Conservation (phyloP, 2,329 filamentous ascomycete genomes). For the Tricladium varicosporioides region DNA sequence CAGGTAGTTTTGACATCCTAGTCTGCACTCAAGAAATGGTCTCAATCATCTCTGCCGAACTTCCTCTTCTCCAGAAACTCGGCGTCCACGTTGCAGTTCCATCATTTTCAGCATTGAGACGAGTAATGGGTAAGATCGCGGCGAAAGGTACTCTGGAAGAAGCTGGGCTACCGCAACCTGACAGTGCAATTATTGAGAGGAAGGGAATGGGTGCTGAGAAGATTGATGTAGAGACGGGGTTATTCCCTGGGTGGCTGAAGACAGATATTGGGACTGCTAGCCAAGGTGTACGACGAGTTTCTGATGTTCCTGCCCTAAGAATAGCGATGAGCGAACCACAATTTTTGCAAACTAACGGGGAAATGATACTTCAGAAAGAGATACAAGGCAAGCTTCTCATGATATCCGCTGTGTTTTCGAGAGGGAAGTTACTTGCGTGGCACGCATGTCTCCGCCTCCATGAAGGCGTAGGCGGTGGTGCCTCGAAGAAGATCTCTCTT, state of each 20-base stretch:
- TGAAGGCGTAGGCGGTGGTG: conserved; percentile 4
- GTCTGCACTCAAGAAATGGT: conserved; percentile 9
- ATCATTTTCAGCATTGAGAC: neutral
- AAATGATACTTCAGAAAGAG: conserved; percentile 4
- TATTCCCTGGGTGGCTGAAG: conserved; percentile 1
- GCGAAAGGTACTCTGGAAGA: neutral
- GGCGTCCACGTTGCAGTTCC: conserved; percentile 5
- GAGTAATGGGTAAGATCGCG: conserved; percentile 7
- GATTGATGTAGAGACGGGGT: no score
- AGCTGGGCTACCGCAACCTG: conserved; percentile 1
- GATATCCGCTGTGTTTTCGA: conserved; percentile 1
- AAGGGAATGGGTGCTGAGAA: no score
- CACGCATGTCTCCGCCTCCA: neutral
- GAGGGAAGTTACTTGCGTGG: conserved; percentile 2
- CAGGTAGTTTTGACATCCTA: neutral
- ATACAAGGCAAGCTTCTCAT: conserved; percentile 2
- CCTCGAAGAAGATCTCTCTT: conserved; percentile 1
- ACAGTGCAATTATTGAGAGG: neutral
- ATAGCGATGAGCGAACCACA: no score
- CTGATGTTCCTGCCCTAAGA: neutral
- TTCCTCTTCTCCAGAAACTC: neutral
- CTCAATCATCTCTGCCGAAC: neutral
- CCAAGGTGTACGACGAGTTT: conserved; percentile 1
- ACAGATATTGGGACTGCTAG: conserved; percentile 3
- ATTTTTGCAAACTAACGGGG: neutral